Percentiles rank a stretch among this genome's conserved stretches.
Evolutionary conservation across 2,329 filamentous ascomycete genomes (phyloP).

Genomic region (Coniochaeta sp.): DNA sequence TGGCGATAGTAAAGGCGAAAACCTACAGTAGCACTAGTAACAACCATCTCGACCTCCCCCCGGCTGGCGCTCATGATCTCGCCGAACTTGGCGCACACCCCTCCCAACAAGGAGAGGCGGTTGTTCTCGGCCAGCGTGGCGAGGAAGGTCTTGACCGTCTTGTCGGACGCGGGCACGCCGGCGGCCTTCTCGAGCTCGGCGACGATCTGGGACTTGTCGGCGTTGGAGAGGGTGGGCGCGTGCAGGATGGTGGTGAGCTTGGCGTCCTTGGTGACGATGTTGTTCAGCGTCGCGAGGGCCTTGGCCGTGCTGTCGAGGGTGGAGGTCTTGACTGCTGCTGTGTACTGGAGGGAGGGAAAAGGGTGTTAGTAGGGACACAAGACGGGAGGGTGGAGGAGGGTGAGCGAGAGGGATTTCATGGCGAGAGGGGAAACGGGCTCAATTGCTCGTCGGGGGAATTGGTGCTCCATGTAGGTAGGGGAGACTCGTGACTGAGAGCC

Average conservation of each 20-base stretch:
- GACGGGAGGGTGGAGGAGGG: too few species aligned
- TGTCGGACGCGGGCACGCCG: conserved; percentile 52
- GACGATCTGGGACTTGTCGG: conserved; percentile 82
- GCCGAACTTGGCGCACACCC: conserved; percentile 80
- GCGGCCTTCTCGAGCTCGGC: conserved; percentile 81
- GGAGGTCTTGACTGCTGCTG: conserved; percentile 82
- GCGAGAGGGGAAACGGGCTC: too few species aligned
- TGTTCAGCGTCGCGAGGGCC: conserved; percentile 64
- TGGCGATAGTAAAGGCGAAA: neutral
- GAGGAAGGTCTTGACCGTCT: conserved; percentile 92
- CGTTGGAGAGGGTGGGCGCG: conserved; percentile 69
- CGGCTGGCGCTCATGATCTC: conserved; percentile 81
- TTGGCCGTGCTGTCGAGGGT: conserved; percentile 79
- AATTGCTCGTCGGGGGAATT: too few species aligned
- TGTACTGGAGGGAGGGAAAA: conserved; percentile 64
- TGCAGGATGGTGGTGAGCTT: conserved; percentile 72
- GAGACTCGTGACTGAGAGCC: too few species aligned
- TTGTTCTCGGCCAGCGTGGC: conserved; percentile 91
- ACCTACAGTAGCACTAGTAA: conserved; percentile 83
- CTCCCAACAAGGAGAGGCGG: conserved; percentile 74
- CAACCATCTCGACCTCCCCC: conserved; percentile 87
- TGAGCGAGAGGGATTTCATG: too few species aligned
- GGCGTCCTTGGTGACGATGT: conserved; percentile 70
- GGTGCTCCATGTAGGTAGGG: too few species aligned
- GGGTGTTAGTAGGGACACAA: too few species aligned